phyloP scores from a whole-genome alignment of 805 yeast genomes.

The Yarrowia bubula region DNA sequence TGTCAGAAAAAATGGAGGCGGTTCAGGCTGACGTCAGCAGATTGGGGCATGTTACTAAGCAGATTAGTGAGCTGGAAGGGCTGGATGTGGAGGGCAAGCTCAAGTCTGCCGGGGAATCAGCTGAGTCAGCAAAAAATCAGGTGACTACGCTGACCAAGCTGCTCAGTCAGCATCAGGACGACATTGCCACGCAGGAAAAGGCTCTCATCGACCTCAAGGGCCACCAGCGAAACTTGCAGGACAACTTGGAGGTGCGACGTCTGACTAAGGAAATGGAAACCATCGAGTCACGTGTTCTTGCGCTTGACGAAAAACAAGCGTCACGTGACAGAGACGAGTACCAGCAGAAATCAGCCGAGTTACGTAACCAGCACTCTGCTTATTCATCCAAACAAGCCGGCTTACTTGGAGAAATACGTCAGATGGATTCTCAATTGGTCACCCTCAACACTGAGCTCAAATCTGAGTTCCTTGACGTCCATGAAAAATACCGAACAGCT shows the following conservation, averaged over 20 bases:
- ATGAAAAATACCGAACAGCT: slow-evolving; percentile 60
- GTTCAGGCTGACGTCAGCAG: not conserved
- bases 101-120: not conserved
- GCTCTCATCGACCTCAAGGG: slow-evolving; percentile 56
- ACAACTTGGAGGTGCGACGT: slow-evolving; percentile 59
- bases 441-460: slow-evolving; percentile 57
- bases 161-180: not conserved
- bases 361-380: slow-evolving; percentile 51
- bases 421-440: slow-evolving; percentile 68
- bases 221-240: slow-evolving; percentile 60
- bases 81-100: not conserved
- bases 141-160: not conserved
- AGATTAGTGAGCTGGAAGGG: not conserved
- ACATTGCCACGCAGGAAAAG: slow-evolving; percentile 42
- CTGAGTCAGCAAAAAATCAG: not conserved
- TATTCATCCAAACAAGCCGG: slow-evolving; percentile 69
- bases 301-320: slow-evolving; percentile 57
- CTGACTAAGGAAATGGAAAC: slow-evolving; percentile 43
- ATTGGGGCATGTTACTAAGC: not conserved
- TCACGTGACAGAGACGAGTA: slow-evolving; percentile 59
- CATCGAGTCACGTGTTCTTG: slow-evolving; percentile 44
- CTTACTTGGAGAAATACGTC: slow-evolving; percentile 80
- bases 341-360: slow-evolving; percentile 52
- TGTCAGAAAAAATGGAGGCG: not conserved
- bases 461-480: slow-evolving; percentile 70